Evolutionary conservation across 306 rosid species (phyloP).

Genomic region (Astragalus glycyphyllos): DNA sequence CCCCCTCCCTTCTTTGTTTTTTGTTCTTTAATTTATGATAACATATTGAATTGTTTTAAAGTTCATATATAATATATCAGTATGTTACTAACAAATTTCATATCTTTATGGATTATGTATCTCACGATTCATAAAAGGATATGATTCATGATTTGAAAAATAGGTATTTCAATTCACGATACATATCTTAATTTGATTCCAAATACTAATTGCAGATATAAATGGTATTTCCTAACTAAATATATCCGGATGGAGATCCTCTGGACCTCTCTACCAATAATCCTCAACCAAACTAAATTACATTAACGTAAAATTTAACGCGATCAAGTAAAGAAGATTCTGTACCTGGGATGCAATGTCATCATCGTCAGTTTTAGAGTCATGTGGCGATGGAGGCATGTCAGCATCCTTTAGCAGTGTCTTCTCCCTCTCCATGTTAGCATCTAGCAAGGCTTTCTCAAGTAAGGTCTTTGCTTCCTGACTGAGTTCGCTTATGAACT

Average conservation of each 20-base stretch:
- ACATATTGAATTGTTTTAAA: no score
- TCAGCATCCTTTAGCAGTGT: conserved; percentile 56
- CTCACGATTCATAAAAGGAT: no score
- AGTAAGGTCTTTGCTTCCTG: conserved; percentile 76
- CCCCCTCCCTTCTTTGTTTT: no score
- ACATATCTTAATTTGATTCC: no score
- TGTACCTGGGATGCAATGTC: conserved; percentile 70
- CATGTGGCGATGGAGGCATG: conserved; percentile 50
- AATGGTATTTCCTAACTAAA: background rate
- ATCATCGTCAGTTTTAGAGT: conserved; percentile 56
- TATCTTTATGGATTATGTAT: no score
- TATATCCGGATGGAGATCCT: conserved; percentile 9
- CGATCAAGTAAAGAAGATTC: conserved; percentile 24
- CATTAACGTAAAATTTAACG: background rate
- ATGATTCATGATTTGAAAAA: no score
- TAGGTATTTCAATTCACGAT: no score
- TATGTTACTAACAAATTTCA: no score
- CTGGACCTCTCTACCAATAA: background rate
- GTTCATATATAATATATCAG: no score
- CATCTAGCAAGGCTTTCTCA: conserved; percentile 77
- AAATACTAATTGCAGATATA: background rate
- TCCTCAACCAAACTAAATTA: conserved; percentile 1
- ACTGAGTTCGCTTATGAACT: conserved; percentile 79
- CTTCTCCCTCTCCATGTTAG: conserved; percentile 83
- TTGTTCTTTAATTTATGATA: no score